These are phyloP conservation scores for Lipomyces kockii DNA, from an alignment of 805 yeast species.

Conservation along the genomic window DNA sequence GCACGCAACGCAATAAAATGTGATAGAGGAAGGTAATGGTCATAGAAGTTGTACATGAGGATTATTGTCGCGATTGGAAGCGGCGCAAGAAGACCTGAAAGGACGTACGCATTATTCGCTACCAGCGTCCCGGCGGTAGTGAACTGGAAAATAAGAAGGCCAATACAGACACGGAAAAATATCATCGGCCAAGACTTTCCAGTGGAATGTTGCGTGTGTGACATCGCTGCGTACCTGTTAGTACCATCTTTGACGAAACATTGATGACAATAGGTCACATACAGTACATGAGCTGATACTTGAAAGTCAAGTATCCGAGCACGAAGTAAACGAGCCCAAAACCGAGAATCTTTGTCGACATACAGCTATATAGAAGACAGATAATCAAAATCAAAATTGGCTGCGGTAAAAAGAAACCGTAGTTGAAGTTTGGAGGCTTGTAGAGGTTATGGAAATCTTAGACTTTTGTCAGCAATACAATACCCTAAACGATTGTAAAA, in stretches of 20 bases:
- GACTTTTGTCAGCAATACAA: neutral
- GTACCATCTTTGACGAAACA: neutral
- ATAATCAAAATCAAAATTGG: constrained; percentile 85
- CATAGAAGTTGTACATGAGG: constrained; percentile 79
- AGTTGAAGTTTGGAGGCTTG: constrained; percentile 89
- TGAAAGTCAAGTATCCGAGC: constrained; percentile 85
- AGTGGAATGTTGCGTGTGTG: constrained; percentile 95
- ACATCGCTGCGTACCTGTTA: constrained; percentile 56
- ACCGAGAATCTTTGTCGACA: constrained; percentile 83
- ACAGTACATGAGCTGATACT: constrained; percentile 79
- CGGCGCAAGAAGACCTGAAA: constrained; percentile 75
- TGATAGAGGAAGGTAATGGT: constrained; percentile 77
- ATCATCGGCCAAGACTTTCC: constrained; percentile 96
- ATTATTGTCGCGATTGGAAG: constrained; percentile 70
- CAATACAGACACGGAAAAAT: constrained; percentile 78
- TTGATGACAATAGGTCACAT: constrained; percentile 5
- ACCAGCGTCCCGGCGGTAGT: constrained; percentile 92
- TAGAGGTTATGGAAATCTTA: constrained; percentile 69
- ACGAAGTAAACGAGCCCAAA: constrained; percentile 85
- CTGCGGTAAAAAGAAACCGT: constrained; percentile 89
- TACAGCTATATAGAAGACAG: constrained; percentile 82
- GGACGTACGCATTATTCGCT: constrained; percentile 74
- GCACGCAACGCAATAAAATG: constrained; percentile 87
- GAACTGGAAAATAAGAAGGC: constrained; percentile 80
- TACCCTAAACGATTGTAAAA: neutral